phyloP scores from a whole-genome alignment of 2,329 filamentous ascomycete genomes.

The Monilinia vaccinii-corymbosi region DNA sequence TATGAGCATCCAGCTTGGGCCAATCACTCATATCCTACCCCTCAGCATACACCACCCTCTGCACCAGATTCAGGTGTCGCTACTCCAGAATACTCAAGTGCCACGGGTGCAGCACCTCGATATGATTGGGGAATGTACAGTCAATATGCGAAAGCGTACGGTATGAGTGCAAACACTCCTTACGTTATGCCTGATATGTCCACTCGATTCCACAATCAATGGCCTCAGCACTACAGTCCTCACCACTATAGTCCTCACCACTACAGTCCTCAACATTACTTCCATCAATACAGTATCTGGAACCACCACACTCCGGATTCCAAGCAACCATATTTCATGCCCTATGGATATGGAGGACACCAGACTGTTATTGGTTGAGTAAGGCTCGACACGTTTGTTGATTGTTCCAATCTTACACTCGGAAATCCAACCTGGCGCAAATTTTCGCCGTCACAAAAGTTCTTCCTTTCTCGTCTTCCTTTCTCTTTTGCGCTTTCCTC shows the following conservation, averaged over 20 bases:
- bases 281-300: constrained; percentile 33
- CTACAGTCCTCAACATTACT: constrained; percentile 1
- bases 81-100: constrained; percentile 44
- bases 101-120: constrained; percentile 39
- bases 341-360: constrained; percentile 36
- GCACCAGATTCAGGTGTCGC: constrained; percentile 44
- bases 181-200: constrained; percentile 27
- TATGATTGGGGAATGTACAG: constrained; percentile 43
- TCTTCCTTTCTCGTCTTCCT: constrained; percentile 9
- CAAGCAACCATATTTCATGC: constrained; percentile 40
- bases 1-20: constrained; percentile 28
- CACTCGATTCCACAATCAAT: background rate
- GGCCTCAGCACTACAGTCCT: background rate
- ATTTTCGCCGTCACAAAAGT: constrained; percentile 26
- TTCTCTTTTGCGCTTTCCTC: constrained; percentile 16
- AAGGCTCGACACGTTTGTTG: background rate
- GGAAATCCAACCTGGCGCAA: constrained; percentile 20
- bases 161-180: constrained; percentile 32
- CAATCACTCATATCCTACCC: constrained; percentile 26
- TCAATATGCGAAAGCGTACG: constrained; percentile 32
- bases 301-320: constrained; percentile 38
- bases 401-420: constrained; percentile 7
- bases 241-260: background rate
- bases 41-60: constrained; percentile 42
- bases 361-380: constrained; percentile 34